Percentiles rank a stretch among this genome's conserved stretches.
Evolutionary conservation across 768 basidiomycete species (phyloP).

Genomic region (Lactarius indigo): DNA sequence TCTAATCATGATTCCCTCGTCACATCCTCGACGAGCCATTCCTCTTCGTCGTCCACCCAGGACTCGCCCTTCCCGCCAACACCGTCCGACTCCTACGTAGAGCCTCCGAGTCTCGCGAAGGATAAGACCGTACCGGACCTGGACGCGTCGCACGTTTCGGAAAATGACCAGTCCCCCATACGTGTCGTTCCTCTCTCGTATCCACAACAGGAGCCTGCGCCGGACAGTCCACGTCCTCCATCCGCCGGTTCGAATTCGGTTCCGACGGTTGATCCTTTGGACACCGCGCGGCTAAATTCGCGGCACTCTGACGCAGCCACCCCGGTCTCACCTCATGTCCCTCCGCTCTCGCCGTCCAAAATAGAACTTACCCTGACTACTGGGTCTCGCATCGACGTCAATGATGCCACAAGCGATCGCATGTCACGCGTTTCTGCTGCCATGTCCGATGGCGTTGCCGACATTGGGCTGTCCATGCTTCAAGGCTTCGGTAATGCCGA

Average conservation of each 20-base stretch:
- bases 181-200: neutral
- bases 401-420: neutral
- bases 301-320: neutral
- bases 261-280: neutral
- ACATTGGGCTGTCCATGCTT: conserved; percentile 66
- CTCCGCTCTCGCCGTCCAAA: neutral
- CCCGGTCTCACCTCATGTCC: neutral
- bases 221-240: neutral
- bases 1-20: conserved; percentile 19
- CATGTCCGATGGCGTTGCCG: conserved; percentile 56
- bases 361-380: neutral
- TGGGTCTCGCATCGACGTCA: conserved; percentile 5
- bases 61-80: conserved; percentile 30
- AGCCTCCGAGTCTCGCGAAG: conserved; percentile 5
- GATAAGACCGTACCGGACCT: neutral
- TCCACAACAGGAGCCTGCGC: neutral
- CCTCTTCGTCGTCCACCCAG: conserved; percentile 30
- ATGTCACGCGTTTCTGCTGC: conserved; percentile 35
- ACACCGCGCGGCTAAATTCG: neutral
- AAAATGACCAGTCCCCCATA: neutral
- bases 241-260: neutral
- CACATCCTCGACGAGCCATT: conserved; percentile 29
- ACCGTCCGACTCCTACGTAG: conserved; percentile 24
- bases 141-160: neutral
- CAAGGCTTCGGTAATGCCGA: conserved; percentile 44